A percentile compares a stretch with the other conserved stretches of the same genome.
phyloP scores from a whole-genome alignment of 495 filamentous ascomycete species.

The Thermothielavioides terrestris region DNA sequence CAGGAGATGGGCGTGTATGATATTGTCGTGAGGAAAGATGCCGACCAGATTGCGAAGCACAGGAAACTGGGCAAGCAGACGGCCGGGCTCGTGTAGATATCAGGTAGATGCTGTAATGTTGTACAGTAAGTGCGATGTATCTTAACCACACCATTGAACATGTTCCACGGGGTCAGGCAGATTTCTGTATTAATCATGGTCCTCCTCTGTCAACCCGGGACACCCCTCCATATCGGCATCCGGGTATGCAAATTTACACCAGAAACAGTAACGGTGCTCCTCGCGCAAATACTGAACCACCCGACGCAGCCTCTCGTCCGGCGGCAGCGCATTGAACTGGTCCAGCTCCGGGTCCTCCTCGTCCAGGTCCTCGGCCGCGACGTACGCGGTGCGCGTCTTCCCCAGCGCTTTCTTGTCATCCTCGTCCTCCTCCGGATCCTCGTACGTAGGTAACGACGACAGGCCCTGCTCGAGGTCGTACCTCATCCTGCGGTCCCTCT shows the following conservation, averaged over 20 bases:
- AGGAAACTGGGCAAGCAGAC: constrained; percentile 15
- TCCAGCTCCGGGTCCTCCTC: constrained; percentile 80
- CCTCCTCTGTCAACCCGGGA: constrained; percentile 83
- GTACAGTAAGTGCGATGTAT: neutral
- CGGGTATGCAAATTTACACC: constrained; percentile 79
- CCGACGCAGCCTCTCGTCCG: constrained; percentile 52
- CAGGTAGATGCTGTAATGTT: neutral
- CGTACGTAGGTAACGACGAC: constrained; percentile 40
- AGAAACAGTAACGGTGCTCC: constrained; percentile 81
- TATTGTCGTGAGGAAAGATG: constrained; percentile 19
- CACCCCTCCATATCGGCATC: constrained; percentile 74
- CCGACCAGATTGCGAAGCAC: constrained; percentile 12
- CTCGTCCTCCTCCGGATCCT: constrained; percentile 44
- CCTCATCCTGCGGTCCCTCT: constrained; percentile 58
- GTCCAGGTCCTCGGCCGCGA: constrained; percentile 60
- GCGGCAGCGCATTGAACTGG: constrained; percentile 64
- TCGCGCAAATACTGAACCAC: constrained; percentile 62
- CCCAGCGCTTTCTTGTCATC: constrained; percentile 43
- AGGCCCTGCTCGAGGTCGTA: constrained; percentile 54
- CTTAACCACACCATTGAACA: no score
- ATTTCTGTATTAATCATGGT: constrained; percentile 75
- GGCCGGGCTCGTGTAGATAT: neutral
- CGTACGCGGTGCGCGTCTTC: constrained; percentile 29
- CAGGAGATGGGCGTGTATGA: constrained; percentile 48
- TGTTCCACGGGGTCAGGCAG: no score